Conservation (phyloP, 768 basidiomycete genomes). For the Serendipita sp. region DNA sequence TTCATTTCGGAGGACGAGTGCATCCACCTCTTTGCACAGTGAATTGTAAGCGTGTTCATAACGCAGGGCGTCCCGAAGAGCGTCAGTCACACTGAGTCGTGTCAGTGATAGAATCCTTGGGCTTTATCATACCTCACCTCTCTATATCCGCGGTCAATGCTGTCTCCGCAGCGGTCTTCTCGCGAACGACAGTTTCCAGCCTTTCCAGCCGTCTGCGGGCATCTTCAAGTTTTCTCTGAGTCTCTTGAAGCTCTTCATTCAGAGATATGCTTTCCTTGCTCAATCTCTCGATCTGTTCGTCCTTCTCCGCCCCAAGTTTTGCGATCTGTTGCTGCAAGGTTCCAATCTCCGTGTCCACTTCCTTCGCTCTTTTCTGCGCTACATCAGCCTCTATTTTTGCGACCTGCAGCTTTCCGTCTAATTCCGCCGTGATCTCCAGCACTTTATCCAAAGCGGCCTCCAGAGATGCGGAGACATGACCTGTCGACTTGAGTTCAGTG, state of each 20-base stretch:
- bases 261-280: background rate
- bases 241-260: slow-evolving; percentile 20
- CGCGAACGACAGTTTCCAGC: slow-evolving; percentile 34
- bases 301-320: background rate
- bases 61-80: slow-evolving; percentile 41
- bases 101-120: background rate
- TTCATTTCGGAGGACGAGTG: slow-evolving; percentile 50
- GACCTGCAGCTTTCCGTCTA: slow-evolving; percentile 19
- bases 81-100: slow-evolving; percentile 25
- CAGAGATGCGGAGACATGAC: background rate
- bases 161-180: slow-evolving; percentile 48
- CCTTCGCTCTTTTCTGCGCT: background rate
- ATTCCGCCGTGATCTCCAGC: slow-evolving; percentile 11
- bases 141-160: slow-evolving; percentile 51
- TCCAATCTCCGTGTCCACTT: slow-evolving; percentile 13
- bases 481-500: background rate
- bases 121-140: slow-evolving; percentile 29
- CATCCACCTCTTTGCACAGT: slow-evolving; percentile 45
- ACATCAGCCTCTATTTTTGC: slow-evolving; percentile 15
- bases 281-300: background rate
- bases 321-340: slow-evolving; percentile 7
- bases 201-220: slow-evolving; percentile 10
- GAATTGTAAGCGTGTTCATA: slow-evolving; percentile 59
- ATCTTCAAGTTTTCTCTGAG: slow-evolving; percentile 19
- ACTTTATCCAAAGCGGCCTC: background rate